Conservation (phyloP, 306 rosid species). For the Glycyrrhiza uralensis region DNA sequence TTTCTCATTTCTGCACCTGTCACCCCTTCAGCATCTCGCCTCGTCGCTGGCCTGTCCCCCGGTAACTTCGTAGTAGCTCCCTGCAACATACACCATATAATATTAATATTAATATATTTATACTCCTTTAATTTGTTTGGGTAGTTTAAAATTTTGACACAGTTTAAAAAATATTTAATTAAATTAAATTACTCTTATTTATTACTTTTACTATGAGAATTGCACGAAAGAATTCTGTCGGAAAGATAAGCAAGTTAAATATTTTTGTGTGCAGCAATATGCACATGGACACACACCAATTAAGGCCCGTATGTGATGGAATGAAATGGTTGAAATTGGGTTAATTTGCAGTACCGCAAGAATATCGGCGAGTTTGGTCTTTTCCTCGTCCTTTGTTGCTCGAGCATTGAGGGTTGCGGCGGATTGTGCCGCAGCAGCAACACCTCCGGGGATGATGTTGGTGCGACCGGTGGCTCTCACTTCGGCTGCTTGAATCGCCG, state of each 20-base stretch:
- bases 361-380: conserved; percentile 63
- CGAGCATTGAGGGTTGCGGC: conserved; percentile 66
- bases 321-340: background rate
- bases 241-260: too few species aligned
- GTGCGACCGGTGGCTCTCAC: conserved; percentile 66
- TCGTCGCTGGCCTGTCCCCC: conserved; percentile 47
- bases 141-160: too few species aligned
- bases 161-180: too few species aligned
- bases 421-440: conserved; percentile 71
- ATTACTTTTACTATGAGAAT: too few species aligned
- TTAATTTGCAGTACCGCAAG: conserved; percentile 28
- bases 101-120: too few species aligned
- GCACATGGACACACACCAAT: background rate
- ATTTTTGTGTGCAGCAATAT: too few species aligned
- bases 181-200: too few species aligned
- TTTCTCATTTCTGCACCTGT: conserved; percentile 71
- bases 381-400: conserved; percentile 36
- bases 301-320: too few species aligned
- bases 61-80: conserved; percentile 57
- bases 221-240: too few species aligned
- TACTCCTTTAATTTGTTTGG: too few species aligned
- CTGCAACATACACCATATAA: conserved; percentile 10
- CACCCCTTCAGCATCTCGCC: conserved; percentile 67
- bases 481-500: conserved; percentile 78
- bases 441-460: conserved; percentile 58